These are phyloP conservation scores for Pleurotus salmoneostramineus DNA, from an alignment of 768 basidiomycete genomes.

Conservation along the genomic window DNA sequence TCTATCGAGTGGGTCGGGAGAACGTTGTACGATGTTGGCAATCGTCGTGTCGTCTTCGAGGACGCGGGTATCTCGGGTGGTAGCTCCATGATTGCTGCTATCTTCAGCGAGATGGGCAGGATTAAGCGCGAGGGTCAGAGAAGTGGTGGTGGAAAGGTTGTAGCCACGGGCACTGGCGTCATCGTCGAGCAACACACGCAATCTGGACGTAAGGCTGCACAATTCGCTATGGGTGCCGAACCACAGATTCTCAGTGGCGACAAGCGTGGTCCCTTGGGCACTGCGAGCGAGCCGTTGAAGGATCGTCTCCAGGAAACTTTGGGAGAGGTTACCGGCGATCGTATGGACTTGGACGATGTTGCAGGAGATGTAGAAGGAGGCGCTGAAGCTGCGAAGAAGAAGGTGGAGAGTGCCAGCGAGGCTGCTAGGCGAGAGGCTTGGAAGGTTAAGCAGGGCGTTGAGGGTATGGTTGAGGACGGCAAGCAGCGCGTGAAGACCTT, in stretches of 20 bases:
- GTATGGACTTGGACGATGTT: conserved; percentile 12
- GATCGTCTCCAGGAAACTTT: conserved; percentile 28
- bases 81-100: conserved; percentile 47
- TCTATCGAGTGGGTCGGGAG: conserved; percentile 51
- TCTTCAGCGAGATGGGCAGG: conserved; percentile 69
- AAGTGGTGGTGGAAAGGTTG: conserved; percentile 31
- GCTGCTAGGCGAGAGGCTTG: conserved; percentile 20
- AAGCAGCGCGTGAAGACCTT: conserved; percentile 36
- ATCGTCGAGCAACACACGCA: conserved; percentile 45
- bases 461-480: conserved; percentile 28
- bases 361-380: conserved; percentile 18
- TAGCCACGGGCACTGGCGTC: conserved; percentile 60
- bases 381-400: conserved; percentile 9
- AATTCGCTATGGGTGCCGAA: conserved; percentile 67
- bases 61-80: conserved; percentile 56
- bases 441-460: conserved; percentile 19
- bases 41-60: conserved; percentile 57
- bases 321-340: conserved; percentile 11
- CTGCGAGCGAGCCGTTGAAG: conserved; percentile 35
- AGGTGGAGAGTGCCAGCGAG: conserved; percentile 4
- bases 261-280: conserved; percentile 65
- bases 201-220: conserved; percentile 20
- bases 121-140: conserved; percentile 34
- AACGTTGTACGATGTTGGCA: conserved; percentile 54
- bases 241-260: conserved; percentile 69